Percentiles rank a stretch among this genome's conserved stretches.
Conservation (phyloP, 257 asterid genomes). For the Cruciata laevipes region DNA sequence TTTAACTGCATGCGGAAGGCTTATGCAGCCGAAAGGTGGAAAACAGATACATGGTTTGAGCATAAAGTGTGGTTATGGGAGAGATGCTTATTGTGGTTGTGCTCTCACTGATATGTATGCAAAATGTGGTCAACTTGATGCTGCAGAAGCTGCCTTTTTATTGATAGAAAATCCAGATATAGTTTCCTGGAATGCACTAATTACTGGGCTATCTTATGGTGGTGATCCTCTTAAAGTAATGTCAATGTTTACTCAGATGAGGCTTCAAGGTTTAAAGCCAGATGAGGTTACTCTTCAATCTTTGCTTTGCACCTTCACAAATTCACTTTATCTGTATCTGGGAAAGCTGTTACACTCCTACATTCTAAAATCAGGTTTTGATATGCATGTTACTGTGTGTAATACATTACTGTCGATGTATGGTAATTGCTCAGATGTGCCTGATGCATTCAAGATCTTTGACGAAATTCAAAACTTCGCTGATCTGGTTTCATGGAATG, state of each 20-base stretch:
- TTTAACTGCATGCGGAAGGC: slow-evolving; percentile 57
- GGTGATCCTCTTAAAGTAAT: slow-evolving; percentile 52
- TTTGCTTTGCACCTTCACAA: slow-evolving; percentile 53
- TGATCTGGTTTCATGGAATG: slow-evolving; percentile 79
- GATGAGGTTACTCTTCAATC: slow-evolving; percentile 60
- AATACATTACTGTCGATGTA: slow-evolving; percentile 64
- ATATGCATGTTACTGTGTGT: slow-evolving; percentile 44
- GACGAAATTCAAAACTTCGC: slow-evolving; percentile 32
- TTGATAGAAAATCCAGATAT: slow-evolving; percentile 53
- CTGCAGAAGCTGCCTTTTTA: slow-evolving; percentile 48
- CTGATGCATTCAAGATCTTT: slow-evolving; percentile 43
- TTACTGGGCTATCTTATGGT: slow-evolving; percentile 51
- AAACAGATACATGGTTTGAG: slow-evolving; percentile 57
- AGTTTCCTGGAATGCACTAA: slow-evolving; percentile 66
- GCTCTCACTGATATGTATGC: slow-evolving; percentile 78
- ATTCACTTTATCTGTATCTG: slow-evolving; percentile 31
- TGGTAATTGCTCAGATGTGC: slow-evolving; percentile 45
- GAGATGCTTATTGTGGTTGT: slow-evolving; percentile 54
- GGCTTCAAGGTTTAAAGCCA: slow-evolving; percentile 37
- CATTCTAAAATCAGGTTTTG: slow-evolving; percentile 41
- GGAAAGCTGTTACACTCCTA: slow-evolving; percentile 66
- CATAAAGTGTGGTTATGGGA: slow-evolving; percentile 44
- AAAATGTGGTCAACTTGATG: slow-evolving; percentile 48
- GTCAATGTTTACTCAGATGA: slow-evolving; percentile 49
- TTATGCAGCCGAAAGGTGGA: slow-evolving; percentile 45